Evolutionary conservation across 2,329 filamentous ascomycete species (phyloP), one percentile per base, ranked within the genome.

Genomic region (Bipolaris gigantea): DNA sequence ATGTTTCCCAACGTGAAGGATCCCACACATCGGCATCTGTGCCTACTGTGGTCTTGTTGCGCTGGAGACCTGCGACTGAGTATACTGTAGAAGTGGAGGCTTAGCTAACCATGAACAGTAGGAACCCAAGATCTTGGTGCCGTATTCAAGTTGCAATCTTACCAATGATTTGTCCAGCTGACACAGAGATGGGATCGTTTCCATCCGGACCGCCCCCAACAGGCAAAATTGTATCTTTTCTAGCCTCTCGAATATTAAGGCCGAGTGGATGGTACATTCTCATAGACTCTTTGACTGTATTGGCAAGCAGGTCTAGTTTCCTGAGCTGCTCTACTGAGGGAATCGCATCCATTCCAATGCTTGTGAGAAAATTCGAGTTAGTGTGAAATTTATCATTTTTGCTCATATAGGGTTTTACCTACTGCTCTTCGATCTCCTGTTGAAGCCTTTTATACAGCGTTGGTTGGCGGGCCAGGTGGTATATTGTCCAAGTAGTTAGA

Each of bases 231-330:
- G 46, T 34, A 39, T 54, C 34, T 7, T 23, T 45, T 9, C 45
- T 39, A 11, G 51, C 45, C 40, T 49, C 51, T 3, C 45, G 51
- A 27, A 49, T 49, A 23, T 54, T 54, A 34, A 49, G 46, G 9
- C 51, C 51, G 1, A 54, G 33, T 3, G 46, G 51, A 18, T 48
- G 46, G 19, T 54, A 49, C 45, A 54, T 49, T 23, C 46, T 44
- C 50, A 52, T 52, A 4, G 50, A 42, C 8, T 52, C 50, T 42
- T 52, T 52, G 19, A 52, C 43, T 32, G 50, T 52, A 42, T 52
- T 52, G 21, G 50, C 50, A 5, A 52, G 50, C 19, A 52, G 50
- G 27, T 41, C 19, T 21, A 52, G 43, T 30, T 52, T 41, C 19
- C 42, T 33, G 5, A 52, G 30, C 18, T 48, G 50, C 9, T 15